A percentile compares a stretch with the other conserved stretches of the same genome.
phyloP scores from a whole-genome alignment of 257 asterid species.

The Primulina eburnea region DNA sequence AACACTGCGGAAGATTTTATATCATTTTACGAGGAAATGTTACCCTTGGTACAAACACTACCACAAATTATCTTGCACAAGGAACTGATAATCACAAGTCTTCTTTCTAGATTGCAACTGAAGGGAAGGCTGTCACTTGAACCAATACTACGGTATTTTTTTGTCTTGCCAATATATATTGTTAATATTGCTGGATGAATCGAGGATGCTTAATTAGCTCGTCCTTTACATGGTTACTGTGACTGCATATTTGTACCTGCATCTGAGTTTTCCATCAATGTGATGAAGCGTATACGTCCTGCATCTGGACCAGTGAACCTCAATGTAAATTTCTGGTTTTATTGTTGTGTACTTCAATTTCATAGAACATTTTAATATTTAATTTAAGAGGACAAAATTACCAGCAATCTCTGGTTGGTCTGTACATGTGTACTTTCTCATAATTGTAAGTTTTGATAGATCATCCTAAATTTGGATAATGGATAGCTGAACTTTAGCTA shows the following conservation, averaged over 20 bases:
- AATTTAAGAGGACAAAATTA: neutral
- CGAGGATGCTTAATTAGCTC: constrained; percentile 12
- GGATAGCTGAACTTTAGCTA: too few relatives aligned
- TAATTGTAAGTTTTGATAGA: neutral
- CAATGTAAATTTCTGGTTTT: neutral
- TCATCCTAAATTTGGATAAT: too few relatives aligned
- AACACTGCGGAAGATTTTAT: constrained; percentile 93
- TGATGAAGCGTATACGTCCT: neutral
- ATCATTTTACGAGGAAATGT: constrained; percentile 72
- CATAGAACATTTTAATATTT: neutral
- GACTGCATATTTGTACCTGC: constrained; percentile 8
- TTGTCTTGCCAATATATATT: neutral
- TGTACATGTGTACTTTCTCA: neutral
- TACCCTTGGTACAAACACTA: constrained; percentile 85
- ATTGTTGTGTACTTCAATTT: neutral
- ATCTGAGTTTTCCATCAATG: neutral
- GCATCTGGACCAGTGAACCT: neutral
- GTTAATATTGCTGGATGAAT: constrained; percentile 3
- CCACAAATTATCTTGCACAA: constrained; percentile 85
- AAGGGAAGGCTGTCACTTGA: constrained; percentile 25
- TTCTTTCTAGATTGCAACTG: neutral
- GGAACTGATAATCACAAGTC: constrained; percentile 45
- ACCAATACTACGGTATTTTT: constrained; percentile 70
- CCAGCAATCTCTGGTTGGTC: neutral
- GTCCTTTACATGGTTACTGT: neutral